These are phyloP conservation scores for Vanrija pseudolonga DNA, from an alignment of 1,284 basidiomycete species.

Conservation along the genomic window DNA sequence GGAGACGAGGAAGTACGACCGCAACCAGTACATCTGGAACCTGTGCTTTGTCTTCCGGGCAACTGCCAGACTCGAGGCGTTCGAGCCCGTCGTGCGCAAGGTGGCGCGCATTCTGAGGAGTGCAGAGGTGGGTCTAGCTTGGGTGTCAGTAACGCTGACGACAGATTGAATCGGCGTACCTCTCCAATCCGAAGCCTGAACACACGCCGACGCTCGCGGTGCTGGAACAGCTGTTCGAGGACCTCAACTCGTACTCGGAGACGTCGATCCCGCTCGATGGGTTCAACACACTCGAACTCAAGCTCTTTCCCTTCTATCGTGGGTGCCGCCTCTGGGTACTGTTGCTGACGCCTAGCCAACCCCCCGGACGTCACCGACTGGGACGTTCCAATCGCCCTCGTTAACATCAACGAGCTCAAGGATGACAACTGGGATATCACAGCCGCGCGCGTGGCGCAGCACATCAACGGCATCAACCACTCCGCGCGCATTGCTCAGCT, in stretches of 20 bases:
- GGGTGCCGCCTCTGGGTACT: conserved; percentile 16
- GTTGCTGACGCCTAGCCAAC: conserved; percentile 56
- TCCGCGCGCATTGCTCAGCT: conserved; percentile 83
- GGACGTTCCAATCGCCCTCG: conserved; percentile 89
- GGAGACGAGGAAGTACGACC: conserved; percentile 60
- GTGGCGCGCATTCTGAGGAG: conserved; percentile 79
- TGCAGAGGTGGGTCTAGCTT: conserved; percentile 67
- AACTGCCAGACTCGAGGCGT: conserved; percentile 83
- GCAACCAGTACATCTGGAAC: conserved; percentile 92
- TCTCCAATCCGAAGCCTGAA: conserved; percentile 70
- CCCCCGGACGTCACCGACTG: conserved; percentile 85
- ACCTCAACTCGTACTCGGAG: conserved; percentile 94
- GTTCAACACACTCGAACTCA: conserved; percentile 88
- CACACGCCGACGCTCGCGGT: conserved; percentile 70
- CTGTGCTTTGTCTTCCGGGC: conserved; percentile 91
- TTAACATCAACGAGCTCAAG: conserved; percentile 72
- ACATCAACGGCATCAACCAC: conserved; percentile 19
- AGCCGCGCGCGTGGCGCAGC: conserved; percentile 66
- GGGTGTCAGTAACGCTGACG: background rate
- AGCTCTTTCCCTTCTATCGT: conserved; percentile 91
- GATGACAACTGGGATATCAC: conserved; percentile 97
- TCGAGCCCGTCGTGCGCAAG: conserved; percentile 94
- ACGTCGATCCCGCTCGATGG: conserved; percentile 83
- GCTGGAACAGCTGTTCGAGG: conserved; percentile 94
- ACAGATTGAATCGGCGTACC: conserved; percentile 82